Evolutionary conservation across 2,329 filamentous ascomycete species (phyloP), one percentile per base, ranked within the genome.

Genomic region (Microthyrium microscopicum): DNA sequence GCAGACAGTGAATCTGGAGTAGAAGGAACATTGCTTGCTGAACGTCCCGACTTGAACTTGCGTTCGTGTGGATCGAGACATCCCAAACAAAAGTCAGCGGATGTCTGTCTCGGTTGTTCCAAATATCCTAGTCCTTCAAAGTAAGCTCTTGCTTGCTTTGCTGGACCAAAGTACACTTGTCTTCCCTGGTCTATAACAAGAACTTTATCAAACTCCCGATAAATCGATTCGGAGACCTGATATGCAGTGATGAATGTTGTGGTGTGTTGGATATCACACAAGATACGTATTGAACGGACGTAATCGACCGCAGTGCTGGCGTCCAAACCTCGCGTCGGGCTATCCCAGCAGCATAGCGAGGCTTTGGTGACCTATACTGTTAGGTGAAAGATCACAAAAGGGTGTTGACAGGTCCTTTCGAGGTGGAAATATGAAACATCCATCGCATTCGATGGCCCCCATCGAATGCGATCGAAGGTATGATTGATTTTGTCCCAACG

Each of bases 241-340:
- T 91, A 92, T 0, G 92, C 61, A 0, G 82, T 83, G 2, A 91
- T 81, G 39, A 89, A 85, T 0, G 82, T 89, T 2, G 78, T 80
- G 0, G 76, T 83, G 50, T 78, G 72, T 64, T 84, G 84, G 35
- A 89, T 70, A 51, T 89, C 77, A 16, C 82, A 89, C 59, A 87
- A 68, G 26, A 61, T 50, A n/a, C 61, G 48, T 5, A 64, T 44
- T 2, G 57, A 60, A 25, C 61, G 58, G 3, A 57, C 58, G 34
- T 61, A 65, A 39, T 64, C 60, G 15, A 65, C 50, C 18, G 61
- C 61, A 9, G 61, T 63, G 4, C 56, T 58, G 18, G 60, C 57
- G 38, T 65, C 61, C 12, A 65, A 45, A 26, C 61, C 61, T 31
- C 60, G 49, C 4, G 61, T 65, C 1, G 50, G 54, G 41, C 64